Evolutionary conservation across 305 asterid species (phyloP), one percentile per base, ranked within the genome.

Genomic region (Solanum aculeatissimum): DNA sequence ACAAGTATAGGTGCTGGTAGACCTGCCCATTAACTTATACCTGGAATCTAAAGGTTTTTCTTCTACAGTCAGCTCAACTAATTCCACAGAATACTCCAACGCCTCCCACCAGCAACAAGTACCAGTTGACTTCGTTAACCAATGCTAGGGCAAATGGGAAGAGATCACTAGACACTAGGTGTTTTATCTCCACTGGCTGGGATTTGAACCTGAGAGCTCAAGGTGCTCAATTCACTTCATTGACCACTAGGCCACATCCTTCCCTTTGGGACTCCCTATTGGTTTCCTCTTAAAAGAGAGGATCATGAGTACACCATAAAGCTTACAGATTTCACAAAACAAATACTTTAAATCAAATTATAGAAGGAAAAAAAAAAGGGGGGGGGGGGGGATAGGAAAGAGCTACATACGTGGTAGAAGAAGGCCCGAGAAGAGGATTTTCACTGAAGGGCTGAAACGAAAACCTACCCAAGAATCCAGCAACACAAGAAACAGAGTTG

Each of bases 381-480:
- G 9, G 9, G 0, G 57, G 40, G 71, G 60, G 69, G 9, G 9
- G 0, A 14, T 42, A 42, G 49, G 14, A 13, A 58, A 23, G 58
- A 83, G 62, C 85, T 57, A 85, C 91, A 85, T 88, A 95, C 98
- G 98, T 87, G 4, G 91, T 45, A 80, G 98, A 92, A 81, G 98
- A 94, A 86, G 98, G 98, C 9, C 98, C 98, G 53, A 95, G 97
- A 66, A 95, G 95, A 71, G 96, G 98, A 82, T 94, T 94, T 80
- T 95, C 98, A 83, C 90, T 92, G 77, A 95, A 90, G 2, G 98
- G 98, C 92, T 95, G 98, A 90, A 95, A 95, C 0, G 98, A 91
- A 47, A 95, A 88, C 89, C 98, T 89, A 23, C 98, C 98, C 82
- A 95, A 57, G 66, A 91, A 91, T 7, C 90, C 87, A 83, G 91